A percentile compares a stretch with the other conserved stretches of the same genome.
Conservation (phyloP, 495 filamentous ascomycete species). For the Aspergillus egyptiacus region DNA sequence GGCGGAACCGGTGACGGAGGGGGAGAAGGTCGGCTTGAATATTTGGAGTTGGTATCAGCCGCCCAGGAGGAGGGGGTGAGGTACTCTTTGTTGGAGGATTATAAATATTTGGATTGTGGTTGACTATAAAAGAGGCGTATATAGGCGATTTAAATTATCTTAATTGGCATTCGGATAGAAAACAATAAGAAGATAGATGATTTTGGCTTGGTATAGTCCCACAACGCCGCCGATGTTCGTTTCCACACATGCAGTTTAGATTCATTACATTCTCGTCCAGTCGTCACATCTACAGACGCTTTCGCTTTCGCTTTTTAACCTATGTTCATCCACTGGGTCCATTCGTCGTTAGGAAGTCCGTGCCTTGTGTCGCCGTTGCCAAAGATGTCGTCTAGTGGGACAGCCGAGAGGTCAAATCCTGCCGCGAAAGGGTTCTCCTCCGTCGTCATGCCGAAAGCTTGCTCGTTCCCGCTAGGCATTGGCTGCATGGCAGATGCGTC, state of each 20-base stretch:
- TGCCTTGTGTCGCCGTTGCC: slow-evolving; percentile 28
- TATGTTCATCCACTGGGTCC: slow-evolving; percentile 41
- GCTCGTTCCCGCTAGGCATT: slow-evolving; percentile 14
- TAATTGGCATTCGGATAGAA: background rate
- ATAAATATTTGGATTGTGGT: background rate
- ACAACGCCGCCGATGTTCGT: slow-evolving; percentile 2
- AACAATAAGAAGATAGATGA: too few species aligned
- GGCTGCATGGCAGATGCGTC: slow-evolving; percentile 20
- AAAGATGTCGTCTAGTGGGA: slow-evolving; percentile 42
- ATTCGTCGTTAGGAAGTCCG: slow-evolving; percentile 31
- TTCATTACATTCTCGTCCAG: slow-evolving; percentile 7
- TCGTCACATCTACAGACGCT: background rate
- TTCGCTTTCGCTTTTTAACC: slow-evolving; percentile 9
- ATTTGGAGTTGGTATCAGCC: slow-evolving; percentile 59
- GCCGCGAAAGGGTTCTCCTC: slow-evolving; percentile 27
- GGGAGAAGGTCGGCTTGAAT: slow-evolving; percentile 76
- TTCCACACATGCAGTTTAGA: too few species aligned
- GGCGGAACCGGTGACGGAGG: slow-evolving; percentile 58
- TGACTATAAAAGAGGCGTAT: background rate
- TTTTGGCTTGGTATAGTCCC: slow-evolving; percentile 1
- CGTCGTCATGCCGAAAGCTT: slow-evolving; percentile 27
- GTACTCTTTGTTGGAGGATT: background rate
- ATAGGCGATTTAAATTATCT: background rate
- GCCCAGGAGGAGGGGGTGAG: slow-evolving; percentile 19
- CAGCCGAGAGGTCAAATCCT: slow-evolving; percentile 30